Percentiles rank a stretch among this genome's conserved stretches.
These are phyloP conservation scores for Geoglossum glabrum DNA, from an alignment of 495 filamentous ascomycete species.

Conservation along the genomic window DNA sequence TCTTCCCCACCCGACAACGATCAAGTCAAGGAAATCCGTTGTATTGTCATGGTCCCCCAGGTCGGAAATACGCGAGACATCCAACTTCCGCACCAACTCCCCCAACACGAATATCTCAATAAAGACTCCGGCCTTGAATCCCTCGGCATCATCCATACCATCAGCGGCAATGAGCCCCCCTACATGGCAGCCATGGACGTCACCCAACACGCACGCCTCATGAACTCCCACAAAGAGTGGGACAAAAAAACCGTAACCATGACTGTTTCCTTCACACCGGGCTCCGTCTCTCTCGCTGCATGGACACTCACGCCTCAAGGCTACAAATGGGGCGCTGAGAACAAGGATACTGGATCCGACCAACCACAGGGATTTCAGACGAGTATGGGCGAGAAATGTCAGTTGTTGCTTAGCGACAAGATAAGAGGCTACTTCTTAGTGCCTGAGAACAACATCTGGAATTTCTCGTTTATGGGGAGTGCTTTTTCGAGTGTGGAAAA, in stretches of 20 bases:
- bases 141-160: conserved; percentile 86
- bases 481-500: conserved; percentile 75
- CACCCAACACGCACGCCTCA: conserved; percentile 75
- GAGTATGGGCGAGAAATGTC: conserved; percentile 85
- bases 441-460: conserved; percentile 82
- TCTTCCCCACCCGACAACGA: conserved; percentile 83
- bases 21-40: conserved; percentile 88
- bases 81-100: conserved; percentile 76
- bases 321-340: conserved; percentile 94
- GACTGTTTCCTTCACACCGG: conserved; percentile 96
- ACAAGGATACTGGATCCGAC: conserved; percentile 78
- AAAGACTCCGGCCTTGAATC: conserved; percentile 46
- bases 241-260: conserved; percentile 92
- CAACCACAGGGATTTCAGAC: conserved; percentile 87
- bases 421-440: conserved; percentile 91
- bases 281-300: conserved; percentile 82
- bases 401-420: conserved; percentile 76
- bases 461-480: conserved; percentile 94
- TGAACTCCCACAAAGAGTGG: conserved; percentile 66
- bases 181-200: conserved; percentile 94
- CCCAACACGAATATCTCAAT: conserved; percentile 80
- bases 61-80: conserved; percentile 85
- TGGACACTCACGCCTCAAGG: conserved; percentile 81
- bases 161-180: conserved; percentile 79
- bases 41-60: conserved; percentile 94